Evolutionary conservation across 1,284 basidiomycete species (phyloP).

Genomic region (Rhodotorula sp.): DNA sequence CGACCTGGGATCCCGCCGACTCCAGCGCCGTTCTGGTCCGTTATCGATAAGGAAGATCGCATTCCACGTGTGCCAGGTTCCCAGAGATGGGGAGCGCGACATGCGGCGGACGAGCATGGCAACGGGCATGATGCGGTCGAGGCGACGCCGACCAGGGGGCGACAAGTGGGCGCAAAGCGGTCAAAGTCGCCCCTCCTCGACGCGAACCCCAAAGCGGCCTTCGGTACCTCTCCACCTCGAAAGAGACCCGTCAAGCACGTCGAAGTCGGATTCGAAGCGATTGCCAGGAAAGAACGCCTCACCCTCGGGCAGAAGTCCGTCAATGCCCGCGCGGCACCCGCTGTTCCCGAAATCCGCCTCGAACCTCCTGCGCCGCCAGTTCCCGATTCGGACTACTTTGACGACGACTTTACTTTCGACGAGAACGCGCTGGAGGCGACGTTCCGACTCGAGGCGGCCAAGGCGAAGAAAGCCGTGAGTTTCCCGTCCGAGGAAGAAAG

Average conservation of each 20-base stretch:
- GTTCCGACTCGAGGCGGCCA: slow-evolving; percentile 1
- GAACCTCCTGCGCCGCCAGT: too few relatives aligned
- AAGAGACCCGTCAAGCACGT: slow-evolving; percentile 11
- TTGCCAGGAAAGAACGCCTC: neutral
- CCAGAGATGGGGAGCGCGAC: too few relatives aligned
- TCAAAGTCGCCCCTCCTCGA: neutral
- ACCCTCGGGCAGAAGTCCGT: neutral
- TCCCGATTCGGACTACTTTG: neutral
- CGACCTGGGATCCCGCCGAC: neutral
- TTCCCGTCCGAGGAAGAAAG: too few relatives aligned
- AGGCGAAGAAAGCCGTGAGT: neutral
- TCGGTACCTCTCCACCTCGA: neutral
- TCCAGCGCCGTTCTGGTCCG: neutral
- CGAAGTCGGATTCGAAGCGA: slow-evolving; percentile 4
- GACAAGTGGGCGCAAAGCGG: neutral
- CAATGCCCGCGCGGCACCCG: neutral
- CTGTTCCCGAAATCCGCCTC: neutral
- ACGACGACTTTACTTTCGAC: slow-evolving; percentile 31
- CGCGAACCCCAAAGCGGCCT: too few relatives aligned
- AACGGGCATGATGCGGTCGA: neutral
- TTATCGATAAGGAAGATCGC: neutral
- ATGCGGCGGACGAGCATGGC: neutral
- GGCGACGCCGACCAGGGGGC: neutral
- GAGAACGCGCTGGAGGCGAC: slow-evolving; percentile 38
- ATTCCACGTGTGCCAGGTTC: too few relatives aligned